These are phyloP conservation scores for Aureobasidium melanogenum DNA, from an alignment of 2,329 filamentous ascomycete genomes.

Conservation along the genomic window DNA sequence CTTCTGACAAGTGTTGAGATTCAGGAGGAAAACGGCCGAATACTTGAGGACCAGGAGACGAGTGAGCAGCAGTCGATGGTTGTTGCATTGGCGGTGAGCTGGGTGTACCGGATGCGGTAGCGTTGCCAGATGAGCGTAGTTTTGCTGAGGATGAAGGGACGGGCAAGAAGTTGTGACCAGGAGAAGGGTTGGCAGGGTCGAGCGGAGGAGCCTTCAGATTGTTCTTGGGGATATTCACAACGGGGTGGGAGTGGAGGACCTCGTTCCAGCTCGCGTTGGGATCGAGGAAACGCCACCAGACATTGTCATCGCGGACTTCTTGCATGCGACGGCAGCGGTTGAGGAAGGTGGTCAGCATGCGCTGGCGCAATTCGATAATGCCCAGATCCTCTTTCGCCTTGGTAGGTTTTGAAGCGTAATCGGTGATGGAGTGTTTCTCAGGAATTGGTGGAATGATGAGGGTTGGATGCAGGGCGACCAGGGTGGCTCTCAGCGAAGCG, in stretches of 20 bases:
- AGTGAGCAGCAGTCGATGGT: constrained; percentile 48
- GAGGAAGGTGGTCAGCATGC: constrained; percentile 91
- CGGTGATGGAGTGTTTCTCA: constrained; percentile 97
- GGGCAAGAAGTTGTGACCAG: constrained; percentile 79
- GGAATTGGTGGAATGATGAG: constrained; percentile 94
- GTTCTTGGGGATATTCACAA: constrained; percentile 86
- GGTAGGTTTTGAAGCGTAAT: constrained; percentile 95
- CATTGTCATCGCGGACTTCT: constrained; percentile 80
- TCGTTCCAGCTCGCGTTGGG: constrained; percentile 98
- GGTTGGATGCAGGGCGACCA: constrained; percentile 88
- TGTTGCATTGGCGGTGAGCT: constrained; percentile 44
- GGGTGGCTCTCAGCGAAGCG: constrained; percentile 75
- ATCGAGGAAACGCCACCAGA: constrained; percentile 96
- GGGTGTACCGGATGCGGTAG: constrained; percentile 41
- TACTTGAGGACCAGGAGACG: constrained; percentile 52
- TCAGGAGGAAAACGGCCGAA: constrained; percentile 78
- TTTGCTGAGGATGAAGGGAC: constrained; percentile 79
- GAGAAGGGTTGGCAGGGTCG: constrained; percentile 83
- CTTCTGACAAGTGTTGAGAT: constrained; percentile 66
- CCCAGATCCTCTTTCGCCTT: constrained; percentile 96
- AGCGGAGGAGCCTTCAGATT: constrained; percentile 92
- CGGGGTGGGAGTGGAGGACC: constrained; percentile 85
- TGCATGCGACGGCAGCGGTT: constrained; percentile 93
- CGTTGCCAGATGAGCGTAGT: constrained; percentile 51
- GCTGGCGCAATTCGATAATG: constrained; percentile 92